Conservation (phyloP, 495 filamentous ascomycete species). For the Lepraria neglecta region DNA sequence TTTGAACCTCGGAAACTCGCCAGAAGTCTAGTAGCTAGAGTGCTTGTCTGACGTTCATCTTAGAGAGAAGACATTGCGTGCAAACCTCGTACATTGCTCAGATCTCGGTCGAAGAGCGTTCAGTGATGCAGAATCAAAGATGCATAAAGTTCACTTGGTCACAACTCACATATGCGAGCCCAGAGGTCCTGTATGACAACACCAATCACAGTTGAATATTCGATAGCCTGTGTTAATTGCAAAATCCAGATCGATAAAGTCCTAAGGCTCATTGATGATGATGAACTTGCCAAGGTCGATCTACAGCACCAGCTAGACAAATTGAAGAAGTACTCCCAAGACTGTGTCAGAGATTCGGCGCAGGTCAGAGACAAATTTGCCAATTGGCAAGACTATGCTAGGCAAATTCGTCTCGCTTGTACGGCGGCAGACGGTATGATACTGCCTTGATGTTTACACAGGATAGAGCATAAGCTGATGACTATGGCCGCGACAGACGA, state of each 20-base stretch:
- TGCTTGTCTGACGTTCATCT: neutral
- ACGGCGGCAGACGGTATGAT: constrained; percentile 9
- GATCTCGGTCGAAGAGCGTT: constrained; percentile 8
- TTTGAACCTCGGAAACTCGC: neutral
- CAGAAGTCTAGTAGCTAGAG: neutral
- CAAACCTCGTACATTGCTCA: constrained; percentile 6
- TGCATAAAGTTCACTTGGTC: neutral
- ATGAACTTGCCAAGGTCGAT: constrained; percentile 2
- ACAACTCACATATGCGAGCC: neutral
- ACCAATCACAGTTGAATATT: no score
- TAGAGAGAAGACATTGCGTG: neutral
- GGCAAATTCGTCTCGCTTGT: neutral
- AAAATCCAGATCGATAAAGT: neutral
- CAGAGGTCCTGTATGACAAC: neutral
- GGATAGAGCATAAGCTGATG: neutral
- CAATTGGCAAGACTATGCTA: constrained; percentile 2
- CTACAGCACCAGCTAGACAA: constrained; percentile 3
- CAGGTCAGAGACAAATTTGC: neutral
- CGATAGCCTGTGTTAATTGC: neutral
- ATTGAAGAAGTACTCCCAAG: constrained; percentile 6
- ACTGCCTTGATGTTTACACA: neutral
- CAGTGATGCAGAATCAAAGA: neutral
- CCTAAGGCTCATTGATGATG: neutral
- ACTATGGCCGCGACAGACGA: neutral
- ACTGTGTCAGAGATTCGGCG: constrained; percentile 4